phyloP scores from a whole-genome alignment of 2,329 filamentous ascomycete genomes.

The Massarina eburnea region DNA sequence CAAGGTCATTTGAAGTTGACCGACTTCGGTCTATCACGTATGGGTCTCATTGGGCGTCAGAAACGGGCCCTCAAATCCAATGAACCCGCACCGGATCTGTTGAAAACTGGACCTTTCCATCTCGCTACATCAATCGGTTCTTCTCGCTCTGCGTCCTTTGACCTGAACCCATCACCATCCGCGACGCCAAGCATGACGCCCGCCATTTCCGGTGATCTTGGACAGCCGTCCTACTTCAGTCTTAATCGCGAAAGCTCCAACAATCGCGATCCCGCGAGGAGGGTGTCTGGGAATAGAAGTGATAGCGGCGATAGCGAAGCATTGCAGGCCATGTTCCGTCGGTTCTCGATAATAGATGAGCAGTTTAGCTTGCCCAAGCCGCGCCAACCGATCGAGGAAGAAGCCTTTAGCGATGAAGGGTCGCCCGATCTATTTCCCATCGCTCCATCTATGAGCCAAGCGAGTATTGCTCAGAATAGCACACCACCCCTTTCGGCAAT shows the following conservation, averaged over 20 bases:
- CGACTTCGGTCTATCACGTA: constrained; percentile 93
- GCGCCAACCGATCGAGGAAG: constrained; percentile 72
- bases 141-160: constrained; percentile 90
- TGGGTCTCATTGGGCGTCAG: constrained; percentile 95
- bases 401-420: constrained; percentile 67
- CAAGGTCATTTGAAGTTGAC: constrained; percentile 96
- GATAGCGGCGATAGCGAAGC: constrained; percentile 91
- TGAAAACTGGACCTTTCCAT: constrained; percentile 90
- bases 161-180: constrained; percentile 78
- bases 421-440: constrained; percentile 77
- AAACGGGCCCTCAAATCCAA: constrained; percentile 83
- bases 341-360: constrained; percentile 59
- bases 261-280: constrained; percentile 63
- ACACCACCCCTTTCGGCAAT: constrained; percentile 70
- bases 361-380: constrained; percentile 43
- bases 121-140: constrained; percentile 83
- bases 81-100: constrained; percentile 86
- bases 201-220: constrained; percentile 66
- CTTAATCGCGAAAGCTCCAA: constrained; percentile 62
- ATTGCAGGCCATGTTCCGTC: constrained; percentile 77
- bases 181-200: constrained; percentile 87
- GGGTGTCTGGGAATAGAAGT: constrained; percentile 80
- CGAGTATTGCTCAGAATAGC: constrained; percentile 56
- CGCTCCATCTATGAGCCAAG: constrained; percentile 60
- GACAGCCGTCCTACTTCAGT: constrained; percentile 92